Evolutionary conservation across 345 rosid genomes (phyloP).

Genomic region (Linum usitatissimum): DNA sequence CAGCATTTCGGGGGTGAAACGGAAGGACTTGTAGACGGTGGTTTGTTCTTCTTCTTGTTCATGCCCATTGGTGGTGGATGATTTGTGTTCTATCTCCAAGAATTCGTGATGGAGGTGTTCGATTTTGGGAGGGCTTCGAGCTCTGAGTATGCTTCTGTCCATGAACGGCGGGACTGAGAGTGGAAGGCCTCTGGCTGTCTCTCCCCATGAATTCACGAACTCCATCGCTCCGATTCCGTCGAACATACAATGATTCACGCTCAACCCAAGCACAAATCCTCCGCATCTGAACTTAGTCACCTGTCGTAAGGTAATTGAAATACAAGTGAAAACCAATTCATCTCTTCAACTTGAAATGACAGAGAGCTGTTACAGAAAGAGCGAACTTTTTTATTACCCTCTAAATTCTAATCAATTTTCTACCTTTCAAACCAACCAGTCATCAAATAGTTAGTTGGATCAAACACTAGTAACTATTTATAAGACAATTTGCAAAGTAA

Average conservation of each 20-base stretch:
- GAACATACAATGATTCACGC: conserved; percentile 75
- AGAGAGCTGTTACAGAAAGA: no score
- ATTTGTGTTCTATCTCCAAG: conserved; percentile 49
- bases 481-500: no score
- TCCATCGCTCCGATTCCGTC: conserved; percentile 90
- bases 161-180: conserved; percentile 43
- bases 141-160: conserved; percentile 45
- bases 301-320: conserved; percentile 23
- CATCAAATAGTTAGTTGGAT: no score
- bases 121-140: conserved; percentile 45
- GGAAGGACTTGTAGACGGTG: conserved; percentile 54
- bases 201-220: conserved; percentile 77
- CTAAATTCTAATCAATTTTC: no score
- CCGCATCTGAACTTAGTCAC: conserved; percentile 74
- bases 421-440: no score
- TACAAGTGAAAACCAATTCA: not conserved
- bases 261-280: conserved; percentile 64
- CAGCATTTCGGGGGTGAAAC: conserved; percentile 61
- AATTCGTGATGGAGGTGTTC: conserved; percentile 57
- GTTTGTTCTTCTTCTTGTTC: conserved; percentile 32
- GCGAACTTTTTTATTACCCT: no score
- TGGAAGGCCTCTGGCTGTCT: conserved; percentile 61
- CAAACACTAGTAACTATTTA: no score
- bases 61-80: conserved; percentile 29
- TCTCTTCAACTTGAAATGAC: no score